Conservation (phyloP, 768 basidiomycete species). For the Sarcomyxa edulis region DNA sequence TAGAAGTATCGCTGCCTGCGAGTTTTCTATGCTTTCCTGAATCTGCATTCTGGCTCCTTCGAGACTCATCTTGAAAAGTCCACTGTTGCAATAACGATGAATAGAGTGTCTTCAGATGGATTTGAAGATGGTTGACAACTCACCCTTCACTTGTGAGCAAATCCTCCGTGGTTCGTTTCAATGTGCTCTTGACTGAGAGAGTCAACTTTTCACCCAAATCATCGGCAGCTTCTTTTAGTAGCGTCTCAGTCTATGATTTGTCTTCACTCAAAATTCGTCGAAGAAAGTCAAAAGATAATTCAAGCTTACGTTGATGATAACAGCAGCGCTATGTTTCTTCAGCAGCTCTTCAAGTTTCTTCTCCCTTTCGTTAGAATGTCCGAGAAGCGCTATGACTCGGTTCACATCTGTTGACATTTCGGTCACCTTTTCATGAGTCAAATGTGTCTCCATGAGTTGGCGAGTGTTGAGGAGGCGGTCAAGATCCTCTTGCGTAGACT, state of each 20-base stretch:
- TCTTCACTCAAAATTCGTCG: background rate
- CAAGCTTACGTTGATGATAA: constrained; percentile 3
- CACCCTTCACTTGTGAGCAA: constrained; percentile 9
- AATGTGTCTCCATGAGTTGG: too few species aligned
- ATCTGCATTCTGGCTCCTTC: constrained; percentile 11
- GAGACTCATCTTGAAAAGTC: constrained; percentile 13
- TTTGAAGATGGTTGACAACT: background rate
- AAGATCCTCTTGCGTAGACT: too few species aligned
- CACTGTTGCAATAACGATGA: constrained; percentile 7
- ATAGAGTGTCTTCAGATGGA: background rate
- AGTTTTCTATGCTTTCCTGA: constrained; percentile 10
- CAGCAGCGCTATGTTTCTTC: constrained; percentile 1
- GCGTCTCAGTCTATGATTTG: constrained; percentile 2
- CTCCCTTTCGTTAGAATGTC: too few species aligned
- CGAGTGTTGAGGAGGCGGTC: too few species aligned
- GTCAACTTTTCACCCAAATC: constrained; percentile 6
- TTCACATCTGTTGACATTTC: too few species aligned
- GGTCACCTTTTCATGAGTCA: too few species aligned
- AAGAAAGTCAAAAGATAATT: background rate
- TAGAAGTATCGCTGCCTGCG: constrained; percentile 10
- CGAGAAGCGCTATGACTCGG: too few species aligned
- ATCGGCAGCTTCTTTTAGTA: constrained; percentile 5
- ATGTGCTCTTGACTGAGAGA: background rate
- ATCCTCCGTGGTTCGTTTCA: constrained; percentile 7
- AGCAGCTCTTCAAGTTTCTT: too few species aligned